Conservation (phyloP, 495 filamentous ascomycete genomes). For the Xylona heveae region DNA sequence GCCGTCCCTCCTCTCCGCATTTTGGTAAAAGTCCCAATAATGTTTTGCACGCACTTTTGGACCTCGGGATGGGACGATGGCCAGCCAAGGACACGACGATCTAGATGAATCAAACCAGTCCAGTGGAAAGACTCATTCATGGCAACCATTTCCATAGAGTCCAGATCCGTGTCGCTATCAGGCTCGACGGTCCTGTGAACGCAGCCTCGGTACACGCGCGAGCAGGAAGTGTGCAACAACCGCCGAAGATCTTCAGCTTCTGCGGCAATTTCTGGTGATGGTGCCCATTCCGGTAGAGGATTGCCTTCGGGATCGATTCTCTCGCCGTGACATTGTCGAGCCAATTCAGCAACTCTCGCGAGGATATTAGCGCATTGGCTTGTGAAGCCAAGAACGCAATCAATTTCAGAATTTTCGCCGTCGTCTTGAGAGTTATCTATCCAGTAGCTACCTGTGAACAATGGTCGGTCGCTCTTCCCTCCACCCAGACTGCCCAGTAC, state of each 20-base stretch:
- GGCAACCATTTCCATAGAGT: conserved; percentile 45
- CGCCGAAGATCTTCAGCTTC: conserved; percentile 32
- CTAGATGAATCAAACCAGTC: conserved; percentile 58
- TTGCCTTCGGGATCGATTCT: conserved; percentile 36
- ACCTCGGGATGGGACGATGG: conserved; percentile 32
- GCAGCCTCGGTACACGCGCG: conserved; percentile 18
- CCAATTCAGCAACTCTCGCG: conserved; percentile 51
- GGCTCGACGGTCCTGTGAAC: conserved; percentile 12
- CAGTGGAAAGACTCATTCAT: conserved; percentile 65
- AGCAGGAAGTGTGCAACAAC: conserved; percentile 26
- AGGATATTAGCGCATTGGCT: conserved; percentile 48
- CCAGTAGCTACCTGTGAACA: conserved; percentile 28
- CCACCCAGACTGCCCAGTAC: conserved; percentile 60
- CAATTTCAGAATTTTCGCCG: conserved; percentile 41
- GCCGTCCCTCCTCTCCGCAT: conserved; percentile 46
- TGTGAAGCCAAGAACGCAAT: conserved; percentile 68
- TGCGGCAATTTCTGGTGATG: conserved; percentile 26
- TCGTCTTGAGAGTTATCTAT: conserved; percentile 18
- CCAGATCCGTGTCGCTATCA: conserved; percentile 19
- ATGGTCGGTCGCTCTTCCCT: conserved; percentile 32
- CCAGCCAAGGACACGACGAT: conserved; percentile 47
- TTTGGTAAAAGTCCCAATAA: conserved; percentile 36
- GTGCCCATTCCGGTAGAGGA: conserved; percentile 33
- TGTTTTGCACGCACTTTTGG: conserved; percentile 38
- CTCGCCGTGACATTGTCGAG: conserved; percentile 44